Conservation (phyloP, 2,329 filamentous ascomycete genomes). For the Chrysoporthe austroafricana region DNA sequence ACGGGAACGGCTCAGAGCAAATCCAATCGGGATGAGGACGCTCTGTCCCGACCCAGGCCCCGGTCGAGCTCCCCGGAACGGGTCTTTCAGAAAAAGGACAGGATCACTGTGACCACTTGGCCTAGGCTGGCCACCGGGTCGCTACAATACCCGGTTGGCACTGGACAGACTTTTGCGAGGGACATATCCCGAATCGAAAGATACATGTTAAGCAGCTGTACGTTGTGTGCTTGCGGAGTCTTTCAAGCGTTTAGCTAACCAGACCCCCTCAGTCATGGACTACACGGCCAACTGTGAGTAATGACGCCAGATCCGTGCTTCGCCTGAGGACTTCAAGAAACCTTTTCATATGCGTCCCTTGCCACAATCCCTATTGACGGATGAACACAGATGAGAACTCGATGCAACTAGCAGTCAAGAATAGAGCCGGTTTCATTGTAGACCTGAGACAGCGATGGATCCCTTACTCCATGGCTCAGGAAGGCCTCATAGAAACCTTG, state of each 20-base stretch:
- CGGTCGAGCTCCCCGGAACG: too few relatives aligned
- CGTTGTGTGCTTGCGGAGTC: neutral
- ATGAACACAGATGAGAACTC: neutral
- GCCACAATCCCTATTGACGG: neutral
- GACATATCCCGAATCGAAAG: conserved; percentile 1
- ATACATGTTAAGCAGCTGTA: conserved; percentile 8
- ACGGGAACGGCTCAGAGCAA: too few relatives aligned
- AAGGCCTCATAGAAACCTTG: neutral
- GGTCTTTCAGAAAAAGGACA: neutral
- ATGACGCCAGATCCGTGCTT: too few relatives aligned
- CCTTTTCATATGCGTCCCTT: neutral
- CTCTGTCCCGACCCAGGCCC: too few relatives aligned
- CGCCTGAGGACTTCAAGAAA: neutral
- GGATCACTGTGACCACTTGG: neutral
- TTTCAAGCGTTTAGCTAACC: neutral
- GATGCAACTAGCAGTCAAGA: neutral
- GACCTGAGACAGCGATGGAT: conserved; percentile 1
- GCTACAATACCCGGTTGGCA: neutral
- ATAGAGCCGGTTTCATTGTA: neutral
- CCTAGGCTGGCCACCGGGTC: neutral
- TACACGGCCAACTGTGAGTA: neutral
- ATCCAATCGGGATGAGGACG: too few relatives aligned
- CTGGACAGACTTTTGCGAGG: conserved; percentile 3
- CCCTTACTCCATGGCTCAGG: conserved; percentile 2
- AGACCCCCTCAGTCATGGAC: neutral